phyloP scores from a whole-genome alignment of 1,284 basidiomycete genomes.

The Microbotryum scabiosae region DNA sequence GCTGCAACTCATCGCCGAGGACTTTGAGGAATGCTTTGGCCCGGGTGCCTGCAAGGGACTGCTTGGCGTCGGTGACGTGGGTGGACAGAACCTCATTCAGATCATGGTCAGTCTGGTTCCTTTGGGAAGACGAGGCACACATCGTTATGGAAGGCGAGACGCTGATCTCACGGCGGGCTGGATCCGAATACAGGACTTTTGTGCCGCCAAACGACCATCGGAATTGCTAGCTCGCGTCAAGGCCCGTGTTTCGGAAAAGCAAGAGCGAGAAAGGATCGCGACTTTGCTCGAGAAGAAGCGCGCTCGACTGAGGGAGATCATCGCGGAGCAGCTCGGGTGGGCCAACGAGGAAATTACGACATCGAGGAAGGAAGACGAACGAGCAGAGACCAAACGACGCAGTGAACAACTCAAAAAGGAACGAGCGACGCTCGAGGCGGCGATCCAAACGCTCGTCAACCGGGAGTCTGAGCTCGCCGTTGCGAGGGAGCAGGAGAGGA shows the following conservation, averaged over 20 bases:
- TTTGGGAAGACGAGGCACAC: background rate
- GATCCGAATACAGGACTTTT: constrained; percentile 9
- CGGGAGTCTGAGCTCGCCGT: background rate
- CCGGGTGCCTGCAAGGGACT: constrained; percentile 18
- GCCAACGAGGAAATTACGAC: too few relatives aligned
- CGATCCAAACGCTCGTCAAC: background rate
- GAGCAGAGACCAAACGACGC: background rate
- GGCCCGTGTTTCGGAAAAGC: constrained; percentile 23
- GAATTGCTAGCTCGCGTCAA: constrained; percentile 23
- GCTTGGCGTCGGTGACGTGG: constrained; percentile 23
- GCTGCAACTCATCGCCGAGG: constrained; percentile 25
- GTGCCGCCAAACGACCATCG: constrained; percentile 19
- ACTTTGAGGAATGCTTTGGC: constrained; percentile 28
- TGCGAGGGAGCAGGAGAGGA: background rate
- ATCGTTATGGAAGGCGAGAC: background rate
- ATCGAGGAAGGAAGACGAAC: too few relatives aligned
- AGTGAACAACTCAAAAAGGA: background rate
- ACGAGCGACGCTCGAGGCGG: too few relatives aligned
- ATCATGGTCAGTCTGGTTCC: constrained; percentile 11
- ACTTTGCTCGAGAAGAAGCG: constrained; percentile 1
- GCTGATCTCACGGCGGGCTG: background rate
- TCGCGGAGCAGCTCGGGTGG: background rate
- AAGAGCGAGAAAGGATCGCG: constrained; percentile 12
- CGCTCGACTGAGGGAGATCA: background rate
- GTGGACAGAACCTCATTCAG: constrained; percentile 24